phyloP scores from a whole-genome alignment of 441 rosid species.

The Sinapis alba region DNA sequence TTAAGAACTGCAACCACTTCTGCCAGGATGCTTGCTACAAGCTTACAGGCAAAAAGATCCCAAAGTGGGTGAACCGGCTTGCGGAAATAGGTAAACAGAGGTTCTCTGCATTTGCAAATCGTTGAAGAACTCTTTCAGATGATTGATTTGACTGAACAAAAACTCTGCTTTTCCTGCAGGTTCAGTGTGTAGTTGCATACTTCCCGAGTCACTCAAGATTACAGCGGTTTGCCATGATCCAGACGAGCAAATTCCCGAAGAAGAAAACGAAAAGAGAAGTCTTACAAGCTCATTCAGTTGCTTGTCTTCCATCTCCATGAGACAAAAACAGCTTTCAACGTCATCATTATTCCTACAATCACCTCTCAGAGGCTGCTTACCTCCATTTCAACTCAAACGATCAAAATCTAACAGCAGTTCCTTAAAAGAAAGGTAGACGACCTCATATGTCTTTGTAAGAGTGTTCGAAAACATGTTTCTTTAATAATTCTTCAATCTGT shows the following conservation, averaged over 20 bases:
- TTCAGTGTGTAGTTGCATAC: slow-evolving; percentile 70
- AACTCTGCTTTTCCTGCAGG: slow-evolving; percentile 40
- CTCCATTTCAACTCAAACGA: slow-evolving; percentile 61
- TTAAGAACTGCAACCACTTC: slow-evolving; percentile 78
- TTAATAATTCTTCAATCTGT: slow-evolving; percentile 8
- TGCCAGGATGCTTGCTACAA: slow-evolving; percentile 63
- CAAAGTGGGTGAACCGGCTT: slow-evolving; percentile 76
- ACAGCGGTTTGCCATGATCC: slow-evolving; percentile 58
- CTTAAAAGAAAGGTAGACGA: slow-evolving; percentile 66
- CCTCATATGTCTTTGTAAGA: slow-evolving; percentile 1
- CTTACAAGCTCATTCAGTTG: slow-evolving; percentile 48
- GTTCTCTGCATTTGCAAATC: slow-evolving; percentile 2
- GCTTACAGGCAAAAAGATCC: slow-evolving; percentile 62
- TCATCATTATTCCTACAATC: slow-evolving; percentile 59
- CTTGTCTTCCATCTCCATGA: slow-evolving; percentile 62
- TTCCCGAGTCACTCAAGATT: slow-evolving; percentile 61
- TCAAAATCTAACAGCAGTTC: slow-evolving; percentile 60
- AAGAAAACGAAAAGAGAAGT: slow-evolving; percentile 56
- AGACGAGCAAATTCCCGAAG: slow-evolving; percentile 44
- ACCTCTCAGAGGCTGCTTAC: slow-evolving; percentile 64
- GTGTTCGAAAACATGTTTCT: slow-evolving; percentile 3
- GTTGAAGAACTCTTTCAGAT: background rate
- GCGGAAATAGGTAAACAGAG: slow-evolving; percentile 54
- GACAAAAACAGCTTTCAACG: slow-evolving; percentile 63
- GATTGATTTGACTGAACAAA: background rate